Evolutionary conservation across 495 filamentous ascomycete species (phyloP).

Genomic region (Oidiodendron maius): DNA sequence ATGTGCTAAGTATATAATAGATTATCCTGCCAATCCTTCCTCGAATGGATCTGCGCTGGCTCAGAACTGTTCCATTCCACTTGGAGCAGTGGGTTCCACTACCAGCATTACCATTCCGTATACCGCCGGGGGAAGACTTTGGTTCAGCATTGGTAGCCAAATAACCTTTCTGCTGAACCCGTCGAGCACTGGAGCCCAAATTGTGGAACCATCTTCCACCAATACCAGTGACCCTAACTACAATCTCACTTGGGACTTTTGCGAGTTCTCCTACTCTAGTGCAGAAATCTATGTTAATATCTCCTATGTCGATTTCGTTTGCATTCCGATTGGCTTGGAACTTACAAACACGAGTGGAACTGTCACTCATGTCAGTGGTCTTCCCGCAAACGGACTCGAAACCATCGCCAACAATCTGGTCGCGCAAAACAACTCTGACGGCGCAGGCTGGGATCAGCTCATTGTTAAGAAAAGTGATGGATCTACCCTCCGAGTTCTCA

Average conservation of each 20-base stretch:
- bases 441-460: conserved; percentile 57
- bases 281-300: conserved; percentile 68
- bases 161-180: conserved; percentile 70
- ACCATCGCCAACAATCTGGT: conserved; percentile 45
- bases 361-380: conserved; percentile 49
- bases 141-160: conserved; percentile 54
- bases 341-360: conserved; percentile 46
- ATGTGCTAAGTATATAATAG: conserved; percentile 14
- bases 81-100: conserved; percentile 54
- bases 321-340: conserved; percentile 55
- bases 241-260: conserved; percentile 57
- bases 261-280: conserved; percentile 67
- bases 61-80: conserved; percentile 53
- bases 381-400: conserved; percentile 50
- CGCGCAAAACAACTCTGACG: conserved; percentile 47
- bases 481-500: conserved; percentile 53
- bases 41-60: conserved; percentile 36
- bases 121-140: conserved; percentile 59
- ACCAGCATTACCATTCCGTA: conserved; percentile 58
- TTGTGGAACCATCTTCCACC: conserved; percentile 64
- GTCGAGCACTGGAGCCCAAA: conserved; percentile 41
- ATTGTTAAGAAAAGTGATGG: conserved; percentile 45
- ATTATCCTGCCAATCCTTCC: conserved; percentile 47
- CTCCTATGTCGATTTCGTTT: conserved; percentile 67
- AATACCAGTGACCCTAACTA: conserved; percentile 62